A percentile compares a stretch with the other conserved stretches of the same genome.
These are phyloP conservation scores for Scleroderma citrinum DNA, from an alignment of 768 basidiomycete genomes.

Conservation along the genomic window DNA sequence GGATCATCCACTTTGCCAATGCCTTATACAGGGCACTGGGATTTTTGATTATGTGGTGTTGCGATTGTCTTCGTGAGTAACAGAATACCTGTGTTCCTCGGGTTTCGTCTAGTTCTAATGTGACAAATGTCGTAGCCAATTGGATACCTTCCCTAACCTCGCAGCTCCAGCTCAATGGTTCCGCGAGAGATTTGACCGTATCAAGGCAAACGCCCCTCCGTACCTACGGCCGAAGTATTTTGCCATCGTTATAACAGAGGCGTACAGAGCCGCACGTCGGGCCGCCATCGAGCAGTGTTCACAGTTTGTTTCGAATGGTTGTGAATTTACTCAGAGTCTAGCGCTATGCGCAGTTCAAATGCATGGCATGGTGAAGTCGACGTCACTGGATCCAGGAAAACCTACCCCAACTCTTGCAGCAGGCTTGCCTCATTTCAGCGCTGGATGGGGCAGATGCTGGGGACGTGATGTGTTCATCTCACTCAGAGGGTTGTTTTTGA, in stretches of 20 bases:
- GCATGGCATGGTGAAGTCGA: conserved; percentile 86
- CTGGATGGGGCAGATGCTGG: conserved; percentile 96
- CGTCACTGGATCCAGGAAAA: conserved; percentile 73
- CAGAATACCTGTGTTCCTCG: not conserved
- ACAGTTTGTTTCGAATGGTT: conserved; percentile 79
- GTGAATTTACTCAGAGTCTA: conserved; percentile 85
- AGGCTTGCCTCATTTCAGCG: conserved; percentile 90
- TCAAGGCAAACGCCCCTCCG: conserved; percentile 68
- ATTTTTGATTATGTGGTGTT: conserved; percentile 81
- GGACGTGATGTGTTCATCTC: conserved; percentile 95
- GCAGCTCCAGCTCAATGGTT: conserved; percentile 76
- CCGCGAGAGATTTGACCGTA: conserved; percentile 76
- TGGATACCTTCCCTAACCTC: conserved; percentile 60
- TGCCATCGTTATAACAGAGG: conserved; percentile 82
- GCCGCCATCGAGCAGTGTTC: conserved; percentile 84
- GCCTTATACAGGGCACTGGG: conserved; percentile 87
- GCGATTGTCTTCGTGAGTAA: conserved; percentile 63
- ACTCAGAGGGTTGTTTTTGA: conserved; percentile 85
- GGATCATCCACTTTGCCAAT: conserved; percentile 82
- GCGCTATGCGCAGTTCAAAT: conserved; percentile 84
- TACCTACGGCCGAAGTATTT: conserved; percentile 97
- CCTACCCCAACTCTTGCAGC: conserved; percentile 83
- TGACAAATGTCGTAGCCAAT: conserved; percentile 39
- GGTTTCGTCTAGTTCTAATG: conserved; percentile 8
- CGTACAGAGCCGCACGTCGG: conserved; percentile 86